Conservation (phyloP, 768 basidiomycete genomes). For the Boletus reticulatus region DNA sequence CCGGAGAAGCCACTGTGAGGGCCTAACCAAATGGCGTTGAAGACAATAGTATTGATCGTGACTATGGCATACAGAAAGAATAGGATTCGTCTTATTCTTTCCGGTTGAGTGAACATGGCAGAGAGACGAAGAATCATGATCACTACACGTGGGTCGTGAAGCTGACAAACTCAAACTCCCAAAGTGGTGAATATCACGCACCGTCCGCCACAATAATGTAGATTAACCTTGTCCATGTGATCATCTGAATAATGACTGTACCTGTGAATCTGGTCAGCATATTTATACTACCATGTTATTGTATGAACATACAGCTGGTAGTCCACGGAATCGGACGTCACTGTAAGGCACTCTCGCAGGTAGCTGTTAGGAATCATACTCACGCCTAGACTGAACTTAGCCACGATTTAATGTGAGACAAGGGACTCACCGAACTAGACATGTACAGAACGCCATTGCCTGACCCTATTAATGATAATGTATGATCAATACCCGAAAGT, state of each 20-base stretch:
- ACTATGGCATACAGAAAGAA: constrained; percentile 1
- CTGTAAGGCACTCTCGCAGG: not conserved
- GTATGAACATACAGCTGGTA: not conserved
- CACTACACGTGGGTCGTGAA: not conserved
- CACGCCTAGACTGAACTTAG: constrained; percentile 5
- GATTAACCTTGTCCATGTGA: not conserved
- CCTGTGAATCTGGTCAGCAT: not conserved
- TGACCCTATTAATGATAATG: not conserved
- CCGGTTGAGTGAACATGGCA: constrained; percentile 11
- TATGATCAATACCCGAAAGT: not conserved
- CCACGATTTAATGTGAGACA: not conserved
- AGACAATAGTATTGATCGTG: not conserved
- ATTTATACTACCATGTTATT: not conserved
- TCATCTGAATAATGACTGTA: not conserved
- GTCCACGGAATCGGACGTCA: not conserved
- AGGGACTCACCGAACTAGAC: not conserved
- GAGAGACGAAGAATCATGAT: constrained; percentile 17
- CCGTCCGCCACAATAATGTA: not conserved
- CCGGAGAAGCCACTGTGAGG: not conserved
- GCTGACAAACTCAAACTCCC: no score
- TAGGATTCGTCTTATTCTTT: not conserved
- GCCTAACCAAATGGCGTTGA: not conserved
- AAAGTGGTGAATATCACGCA: not conserved
- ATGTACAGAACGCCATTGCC: not conserved
- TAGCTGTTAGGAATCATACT: not conserved